Evolutionary conservation across 2,329 filamentous ascomycete species (phyloP), one percentile per base, ranked within the genome.

Genomic region (Colletotrichum incanum): DNA sequence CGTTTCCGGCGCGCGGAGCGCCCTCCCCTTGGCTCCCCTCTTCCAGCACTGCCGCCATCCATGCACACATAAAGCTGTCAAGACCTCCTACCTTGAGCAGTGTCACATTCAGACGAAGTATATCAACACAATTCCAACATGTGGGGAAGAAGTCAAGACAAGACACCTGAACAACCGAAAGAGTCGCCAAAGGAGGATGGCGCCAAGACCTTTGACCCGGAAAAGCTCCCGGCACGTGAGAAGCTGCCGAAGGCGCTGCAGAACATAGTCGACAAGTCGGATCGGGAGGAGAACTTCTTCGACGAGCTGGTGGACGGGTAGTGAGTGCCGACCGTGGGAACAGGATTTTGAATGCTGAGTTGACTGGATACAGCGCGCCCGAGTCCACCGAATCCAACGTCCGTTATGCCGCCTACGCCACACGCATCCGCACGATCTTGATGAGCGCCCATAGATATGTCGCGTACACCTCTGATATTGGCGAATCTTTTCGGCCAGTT

Each of bases 401-500:
- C 78, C 93, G 96, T 78, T 99, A 98, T 84, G 96, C 95, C 69
- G 96, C 93, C 76, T 99, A 99, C 84, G 94, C 94, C 59, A 91
- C 92, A 72, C 92, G 96, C 60, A 85, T 96, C 74, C 92, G 94
- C 73, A 98, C 95, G 9, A 93, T 98, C 76, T 91, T 99, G 78
- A 86, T 95, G 76, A 94, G 93, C 20, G 95, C 95, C 5, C 96
- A 98, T 79, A 92, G 96, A 78, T 99, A 99, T 79, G 95, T 99
- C 60, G 96, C 96, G 68, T 99, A 99, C 82, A 98, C 96, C 0
- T 95, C 93, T 26, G 96, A 98, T 78, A 96, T 99, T 75, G 96
- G 96, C 80, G 96, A 99, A 83, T 97, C 94, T 0, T 99, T 99
- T 84, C 91, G 96, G 2, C 96, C 96, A 0, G 89, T 99, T 49